Conservation (phyloP, 2,329 filamentous ascomycete species). For the Furcasterigmium sp. region DNA sequence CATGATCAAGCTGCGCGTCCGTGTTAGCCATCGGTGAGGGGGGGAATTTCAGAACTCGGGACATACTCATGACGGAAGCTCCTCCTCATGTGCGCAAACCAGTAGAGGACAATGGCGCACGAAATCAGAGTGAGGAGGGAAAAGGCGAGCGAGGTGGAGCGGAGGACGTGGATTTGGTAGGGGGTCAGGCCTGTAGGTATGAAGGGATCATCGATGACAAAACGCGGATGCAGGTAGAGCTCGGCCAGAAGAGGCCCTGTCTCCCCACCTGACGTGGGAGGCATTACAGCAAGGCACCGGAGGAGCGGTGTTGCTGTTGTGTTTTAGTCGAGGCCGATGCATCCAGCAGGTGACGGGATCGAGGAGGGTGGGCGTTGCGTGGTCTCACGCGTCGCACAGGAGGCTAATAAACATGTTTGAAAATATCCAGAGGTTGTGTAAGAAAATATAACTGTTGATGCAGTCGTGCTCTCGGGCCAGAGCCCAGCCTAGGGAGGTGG, state of each 20-base stretch:
- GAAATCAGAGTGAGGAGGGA: slow-evolving; percentile 50
- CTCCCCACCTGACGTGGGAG: neutral
- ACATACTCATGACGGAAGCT: slow-evolving; percentile 69
- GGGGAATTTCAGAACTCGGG: slow-evolving; percentile 11
- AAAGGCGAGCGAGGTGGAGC: slow-evolving; percentile 28
- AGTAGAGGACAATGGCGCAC: slow-evolving; percentile 56
- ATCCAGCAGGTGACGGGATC: neutral
- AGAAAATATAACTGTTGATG: too few species aligned
- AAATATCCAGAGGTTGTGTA: too few species aligned
- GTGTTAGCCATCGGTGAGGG: slow-evolving; percentile 13
- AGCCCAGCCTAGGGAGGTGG: too few species aligned
- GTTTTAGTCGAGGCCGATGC: neutral
- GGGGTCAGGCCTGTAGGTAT: neutral
- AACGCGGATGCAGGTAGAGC: neutral
- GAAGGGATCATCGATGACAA: neutral
- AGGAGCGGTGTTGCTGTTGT: neutral
- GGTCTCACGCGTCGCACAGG: too few species aligned
- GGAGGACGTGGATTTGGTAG: slow-evolving; percentile 8
- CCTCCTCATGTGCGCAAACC: slow-evolving; percentile 69
- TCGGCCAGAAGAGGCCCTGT: neutral
- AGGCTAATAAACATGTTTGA: too few species aligned
- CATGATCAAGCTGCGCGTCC: slow-evolving; percentile 61
- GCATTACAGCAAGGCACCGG: neutral
- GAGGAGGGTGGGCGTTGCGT: too few species aligned
- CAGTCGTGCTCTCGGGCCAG: too few species aligned